phyloP scores from a whole-genome alignment of 2,329 filamentous ascomycete species.

The Botrytis aclada region DNA sequence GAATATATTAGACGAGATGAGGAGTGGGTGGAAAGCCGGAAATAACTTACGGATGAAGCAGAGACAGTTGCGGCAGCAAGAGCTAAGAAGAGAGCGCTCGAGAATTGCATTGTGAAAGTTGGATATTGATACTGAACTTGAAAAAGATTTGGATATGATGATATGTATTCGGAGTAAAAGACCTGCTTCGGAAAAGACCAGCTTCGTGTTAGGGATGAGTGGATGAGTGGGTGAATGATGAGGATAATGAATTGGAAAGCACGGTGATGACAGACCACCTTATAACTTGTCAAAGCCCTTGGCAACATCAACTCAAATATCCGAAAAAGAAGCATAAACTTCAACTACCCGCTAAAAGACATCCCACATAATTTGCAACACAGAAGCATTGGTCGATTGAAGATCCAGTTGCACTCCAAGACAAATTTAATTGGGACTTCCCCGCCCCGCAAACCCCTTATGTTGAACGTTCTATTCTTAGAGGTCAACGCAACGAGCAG shows the following conservation, averaged over 20 bases:
- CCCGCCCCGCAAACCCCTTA: not conserved
- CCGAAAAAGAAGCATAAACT: constrained; percentile 1
- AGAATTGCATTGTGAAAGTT: constrained; percentile 33
- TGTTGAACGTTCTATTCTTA: constrained; percentile 7
- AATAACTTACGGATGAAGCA: constrained; percentile 23
- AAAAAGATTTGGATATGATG: not conserved
- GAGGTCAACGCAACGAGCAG: not conserved
- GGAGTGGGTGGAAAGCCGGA: too few species aligned
- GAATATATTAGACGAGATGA: not conserved
- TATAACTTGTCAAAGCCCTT: constrained; percentile 10
- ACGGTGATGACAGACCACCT: not conserved
- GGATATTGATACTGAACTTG: constrained; percentile 17
- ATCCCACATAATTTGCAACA: constrained; percentile 4
- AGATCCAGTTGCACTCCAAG: not conserved
- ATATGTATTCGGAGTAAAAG: not conserved
- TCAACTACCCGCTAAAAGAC: not conserved
- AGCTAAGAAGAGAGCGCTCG: constrained; percentile 29
- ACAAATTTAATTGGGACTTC: not conserved
- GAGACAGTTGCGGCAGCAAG: constrained; percentile 28
- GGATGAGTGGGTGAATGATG: not conserved
- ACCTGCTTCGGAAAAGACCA: constrained; percentile 4
- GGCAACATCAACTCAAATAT: not conserved
- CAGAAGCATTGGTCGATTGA: not conserved
- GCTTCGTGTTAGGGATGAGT: not conserved
- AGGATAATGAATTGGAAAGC: not conserved